These are phyloP conservation scores for Taxillus chinensis DNA, from an alignment of 164 flowering plant genomes.

Conservation along the genomic window DNA sequence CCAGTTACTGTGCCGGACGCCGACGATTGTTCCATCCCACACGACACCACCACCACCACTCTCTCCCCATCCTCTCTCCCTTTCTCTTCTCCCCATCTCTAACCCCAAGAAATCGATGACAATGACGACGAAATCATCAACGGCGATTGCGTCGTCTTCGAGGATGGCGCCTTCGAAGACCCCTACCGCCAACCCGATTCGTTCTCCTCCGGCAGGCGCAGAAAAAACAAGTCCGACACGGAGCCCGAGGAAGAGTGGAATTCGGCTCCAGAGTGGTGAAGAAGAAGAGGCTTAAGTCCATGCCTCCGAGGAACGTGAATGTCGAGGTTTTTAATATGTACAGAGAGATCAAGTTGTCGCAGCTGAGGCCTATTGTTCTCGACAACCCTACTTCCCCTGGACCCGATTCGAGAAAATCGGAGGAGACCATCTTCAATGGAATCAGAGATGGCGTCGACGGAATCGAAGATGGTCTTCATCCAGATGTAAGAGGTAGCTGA, in stretches of 20 bases:
- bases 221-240: neutral
- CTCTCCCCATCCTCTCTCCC: slow-evolving; percentile 8
- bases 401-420: slow-evolving; percentile 8
- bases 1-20: too few species aligned
- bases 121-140: slow-evolving; percentile 41
- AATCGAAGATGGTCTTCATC: too few species aligned
- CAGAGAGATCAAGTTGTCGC: slow-evolving; percentile 39
- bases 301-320: slow-evolving; percentile 20
- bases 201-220: neutral
- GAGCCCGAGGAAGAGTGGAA: slow-evolving; percentile 40
- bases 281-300: slow-evolving; percentile 26
- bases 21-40: too few species aligned
- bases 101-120: slow-evolving; percentile 5
- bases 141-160: slow-evolving; percentile 85
- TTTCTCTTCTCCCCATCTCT: slow-evolving; percentile 10
- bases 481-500: too few species aligned
- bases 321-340: slow-evolving; percentile 34
- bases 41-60: too few species aligned
- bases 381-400: slow-evolving; percentile 35
- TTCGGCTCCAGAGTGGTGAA: slow-evolving; percentile 41
- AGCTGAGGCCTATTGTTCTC: slow-evolving; percentile 51
- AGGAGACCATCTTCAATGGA: too few species aligned
- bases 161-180: slow-evolving; percentile 78
- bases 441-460: too few species aligned
- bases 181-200: slow-evolving; percentile 23